Evolutionary conservation across 805 yeast species (phyloP).

Genomic region (Monosporozyma solicola): DNA sequence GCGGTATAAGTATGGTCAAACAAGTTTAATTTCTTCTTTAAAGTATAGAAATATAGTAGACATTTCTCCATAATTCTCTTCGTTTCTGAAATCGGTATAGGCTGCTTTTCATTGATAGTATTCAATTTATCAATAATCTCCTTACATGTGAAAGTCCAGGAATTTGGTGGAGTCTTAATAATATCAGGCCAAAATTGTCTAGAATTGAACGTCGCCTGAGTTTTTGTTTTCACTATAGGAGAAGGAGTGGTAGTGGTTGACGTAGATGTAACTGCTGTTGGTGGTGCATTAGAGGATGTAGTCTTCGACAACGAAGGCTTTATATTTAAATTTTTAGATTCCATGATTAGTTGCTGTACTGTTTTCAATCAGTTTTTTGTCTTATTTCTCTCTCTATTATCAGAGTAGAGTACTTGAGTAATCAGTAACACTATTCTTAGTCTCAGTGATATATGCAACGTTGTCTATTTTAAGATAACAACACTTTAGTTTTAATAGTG

Average conservation of each 20-base stretch:
- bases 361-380: not conserved
- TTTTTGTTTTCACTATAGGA: not conserved
- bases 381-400: too few relatives aligned
- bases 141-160: slow-evolving; percentile 24
- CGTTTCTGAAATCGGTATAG: slow-evolving; percentile 12
- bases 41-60: slow-evolving; percentile 28
- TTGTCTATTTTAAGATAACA: too few relatives aligned
- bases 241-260: not conserved
- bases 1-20: slow-evolving; percentile 32
- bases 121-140: slow-evolving; percentile 27
- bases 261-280: not conserved
- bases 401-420: not conserved
- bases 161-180: slow-evolving; percentile 24
- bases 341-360: not conserved
- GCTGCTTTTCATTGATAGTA: slow-evolving; percentile 4
- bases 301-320: not conserved
- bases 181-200: slow-evolving; percentile 30
- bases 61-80: slow-evolving; percentile 29
- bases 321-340: not conserved
- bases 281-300: not conserved
- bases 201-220: slow-evolving; percentile 15
- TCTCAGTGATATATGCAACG: too few relatives aligned
- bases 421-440: not conserved
- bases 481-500: too few relatives aligned
- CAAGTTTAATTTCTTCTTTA: slow-evolving; percentile 26